Conservation (phyloP, 2,329 filamentous ascomycete genomes). For the Colletotrichum graminicola region DNA sequence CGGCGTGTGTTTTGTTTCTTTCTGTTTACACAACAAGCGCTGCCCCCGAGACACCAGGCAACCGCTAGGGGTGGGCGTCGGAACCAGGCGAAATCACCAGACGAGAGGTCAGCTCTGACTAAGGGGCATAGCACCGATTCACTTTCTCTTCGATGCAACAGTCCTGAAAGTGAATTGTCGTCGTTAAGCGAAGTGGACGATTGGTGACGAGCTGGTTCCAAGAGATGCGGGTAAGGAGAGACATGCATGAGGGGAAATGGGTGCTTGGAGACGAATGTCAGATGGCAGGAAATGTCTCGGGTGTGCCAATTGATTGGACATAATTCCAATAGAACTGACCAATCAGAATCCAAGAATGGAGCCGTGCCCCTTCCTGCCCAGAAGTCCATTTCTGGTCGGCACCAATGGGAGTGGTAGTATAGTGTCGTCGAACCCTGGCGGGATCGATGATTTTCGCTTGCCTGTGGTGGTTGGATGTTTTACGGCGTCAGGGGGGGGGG, state of each 20-base stretch:
- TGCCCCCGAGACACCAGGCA: slow-evolving; percentile 4
- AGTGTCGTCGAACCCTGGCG: slow-evolving; percentile 1
- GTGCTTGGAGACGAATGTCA: slow-evolving; percentile 15
- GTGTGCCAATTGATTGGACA: slow-evolving; percentile 38
- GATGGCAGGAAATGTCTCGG: slow-evolving; percentile 31
- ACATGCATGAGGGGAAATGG: slow-evolving; percentile 47
- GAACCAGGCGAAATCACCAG: slow-evolving; percentile 11
- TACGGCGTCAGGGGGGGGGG: slow-evolving; percentile 20
- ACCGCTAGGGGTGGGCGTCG: slow-evolving; percentile 2
- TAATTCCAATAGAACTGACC: slow-evolving; percentile 32
- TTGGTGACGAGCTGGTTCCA: slow-evolving; percentile 36
- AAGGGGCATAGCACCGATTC: slow-evolving; percentile 22
- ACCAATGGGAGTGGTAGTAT: slow-evolving; percentile 23
- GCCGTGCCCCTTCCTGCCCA: slow-evolving; percentile 37
- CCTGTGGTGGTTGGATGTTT: slow-evolving; percentile 23
- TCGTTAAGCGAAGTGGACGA: slow-evolving; percentile 33
- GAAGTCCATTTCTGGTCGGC: slow-evolving; percentile 23
- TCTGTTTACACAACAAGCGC: slow-evolving; percentile 2
- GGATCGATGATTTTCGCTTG: not conserved
- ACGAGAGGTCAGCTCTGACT: slow-evolving; percentile 32
- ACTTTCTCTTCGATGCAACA: slow-evolving; percentile 13
- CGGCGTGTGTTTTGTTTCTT: slow-evolving; percentile 1
- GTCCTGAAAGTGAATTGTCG: slow-evolving; percentile 22
- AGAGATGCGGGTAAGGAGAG: slow-evolving; percentile 48
- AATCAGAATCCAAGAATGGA: slow-evolving; percentile 44